Conservation (phyloP, 148 eudicot genomes). For the Pouteria glomerata region DNA sequence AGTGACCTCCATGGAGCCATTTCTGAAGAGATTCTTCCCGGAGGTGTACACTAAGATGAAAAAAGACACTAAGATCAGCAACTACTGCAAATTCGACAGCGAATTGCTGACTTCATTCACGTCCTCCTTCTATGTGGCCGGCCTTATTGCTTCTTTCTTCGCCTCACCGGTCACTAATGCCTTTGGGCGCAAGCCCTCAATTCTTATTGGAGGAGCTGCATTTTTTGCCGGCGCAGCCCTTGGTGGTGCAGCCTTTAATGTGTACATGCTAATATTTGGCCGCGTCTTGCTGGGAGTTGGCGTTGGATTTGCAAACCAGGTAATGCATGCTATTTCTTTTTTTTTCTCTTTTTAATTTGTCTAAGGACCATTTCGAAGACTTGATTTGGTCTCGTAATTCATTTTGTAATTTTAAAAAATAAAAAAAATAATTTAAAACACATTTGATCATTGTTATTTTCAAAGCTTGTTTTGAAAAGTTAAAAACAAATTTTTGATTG, state of each 20-base stretch:
- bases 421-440: too few relatives aligned
- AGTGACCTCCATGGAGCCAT: slow-evolving; percentile 47
- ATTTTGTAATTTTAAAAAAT: too few relatives aligned
- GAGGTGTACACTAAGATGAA: slow-evolving; percentile 24
- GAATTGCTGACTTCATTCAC: slow-evolving; percentile 39
- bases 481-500: too few relatives aligned
- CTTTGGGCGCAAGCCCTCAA: slow-evolving; percentile 43
- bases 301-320: slow-evolving; percentile 52
- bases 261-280: slow-evolving; percentile 45
- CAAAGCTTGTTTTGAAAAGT: too few relatives aligned
- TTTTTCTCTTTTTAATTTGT: too few relatives aligned
- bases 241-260: slow-evolving; percentile 23
- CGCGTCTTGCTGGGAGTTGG: slow-evolving; percentile 47
- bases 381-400: too few relatives aligned
- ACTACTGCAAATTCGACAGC: slow-evolving; percentile 48
- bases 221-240: slow-evolving; percentile 33
- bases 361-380: background rate
- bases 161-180: slow-evolving; percentile 30
- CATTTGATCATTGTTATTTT: too few relatives aligned
- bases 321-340: background rate
- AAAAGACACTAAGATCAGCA: slow-evolving; percentile 31
- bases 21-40: slow-evolving; percentile 42
- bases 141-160: slow-evolving; percentile 39
- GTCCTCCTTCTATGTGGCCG: slow-evolving; percentile 39
- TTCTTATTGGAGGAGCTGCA: slow-evolving; percentile 31